Evolutionary conservation across 2,329 filamentous ascomycete genomes (phyloP).

Genomic region (Zelopaecilomyces penicillatus): DNA sequence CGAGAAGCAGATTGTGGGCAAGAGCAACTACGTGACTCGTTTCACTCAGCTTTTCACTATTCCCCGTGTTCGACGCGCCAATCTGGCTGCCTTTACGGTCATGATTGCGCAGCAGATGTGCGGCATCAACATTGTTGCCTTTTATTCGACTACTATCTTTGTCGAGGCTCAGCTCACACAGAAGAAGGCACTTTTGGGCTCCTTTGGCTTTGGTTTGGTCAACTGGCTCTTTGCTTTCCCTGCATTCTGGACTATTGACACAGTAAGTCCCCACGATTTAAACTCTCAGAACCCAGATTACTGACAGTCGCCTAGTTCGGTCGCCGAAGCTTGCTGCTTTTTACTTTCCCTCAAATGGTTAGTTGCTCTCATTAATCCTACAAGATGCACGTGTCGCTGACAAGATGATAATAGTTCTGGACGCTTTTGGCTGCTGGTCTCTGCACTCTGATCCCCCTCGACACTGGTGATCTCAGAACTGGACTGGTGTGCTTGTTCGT

Average conservation of each 20-base stretch:
- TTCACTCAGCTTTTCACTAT: conserved; percentile 58
- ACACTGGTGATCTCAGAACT: conserved; percentile 34
- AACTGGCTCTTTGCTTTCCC: conserved; percentile 62
- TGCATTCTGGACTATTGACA: conserved; percentile 59
- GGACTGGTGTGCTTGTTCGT: conserved; percentile 52
- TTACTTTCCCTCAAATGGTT: conserved; percentile 60
- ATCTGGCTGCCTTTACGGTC: conserved; percentile 66
- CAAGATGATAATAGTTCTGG: conserved; percentile 27
- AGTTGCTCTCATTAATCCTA: background rate
- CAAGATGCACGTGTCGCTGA: background rate
- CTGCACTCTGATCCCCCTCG: conserved; percentile 26
- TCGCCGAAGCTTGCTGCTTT: conserved; percentile 51
- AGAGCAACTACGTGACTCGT: conserved; percentile 35
- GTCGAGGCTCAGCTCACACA: conserved; percentile 45
- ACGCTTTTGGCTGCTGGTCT: conserved; percentile 40
- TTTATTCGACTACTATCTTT: conserved; percentile 61
- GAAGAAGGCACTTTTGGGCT: conserved; percentile 43
- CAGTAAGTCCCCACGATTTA: conserved; percentile 18
- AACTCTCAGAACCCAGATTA: too few relatives aligned
- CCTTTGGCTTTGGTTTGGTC: conserved; percentile 43
- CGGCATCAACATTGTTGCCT: conserved; percentile 62
- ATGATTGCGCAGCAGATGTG: conserved; percentile 74
- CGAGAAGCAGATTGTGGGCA: conserved; percentile 29
- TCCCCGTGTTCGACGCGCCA: conserved; percentile 61
- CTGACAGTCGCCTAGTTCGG: conserved; percentile 35